Percentiles rank a stretch among this genome's conserved stretches.
Conservation (phyloP, 2,329 filamentous ascomycete species). For the Colletotrichum karsti region DNA sequence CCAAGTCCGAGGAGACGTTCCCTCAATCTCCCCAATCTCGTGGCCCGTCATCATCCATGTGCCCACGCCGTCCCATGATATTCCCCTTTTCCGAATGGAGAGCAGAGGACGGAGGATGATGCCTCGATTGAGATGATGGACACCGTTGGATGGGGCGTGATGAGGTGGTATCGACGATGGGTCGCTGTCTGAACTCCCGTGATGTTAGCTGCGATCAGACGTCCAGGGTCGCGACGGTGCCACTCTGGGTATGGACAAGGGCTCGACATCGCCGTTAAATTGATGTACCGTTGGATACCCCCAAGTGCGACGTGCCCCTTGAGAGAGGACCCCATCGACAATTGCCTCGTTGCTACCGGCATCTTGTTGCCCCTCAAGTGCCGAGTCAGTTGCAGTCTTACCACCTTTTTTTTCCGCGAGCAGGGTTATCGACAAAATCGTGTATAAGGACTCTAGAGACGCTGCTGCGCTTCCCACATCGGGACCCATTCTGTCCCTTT, state of each 20-base stretch:
- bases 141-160: background rate
- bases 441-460: conserved; percentile 15
- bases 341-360: background rate
- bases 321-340: background rate
- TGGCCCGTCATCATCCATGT: background rate
- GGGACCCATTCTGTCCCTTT: background rate
- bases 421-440: background rate
- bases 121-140: background rate
- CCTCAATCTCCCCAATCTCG: background rate
- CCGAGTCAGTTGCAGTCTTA: background rate
- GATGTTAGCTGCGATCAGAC: conserved; percentile 13
- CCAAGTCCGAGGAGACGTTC: background rate
- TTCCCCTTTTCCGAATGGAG: conserved; percentile 4
- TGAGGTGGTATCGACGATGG: background rate
- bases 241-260: conserved; percentile 19
- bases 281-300: conserved; percentile 1
- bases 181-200: conserved; percentile 3
- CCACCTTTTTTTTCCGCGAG: background rate
- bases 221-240: conserved; percentile 10
- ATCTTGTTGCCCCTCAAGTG: background rate
- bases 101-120: background rate
- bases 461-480: background rate
- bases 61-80: background rate
- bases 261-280: conserved; percentile 5
- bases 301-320: conserved; percentile 4